Percentiles rank a stretch among this genome's conserved stretches.
Evolutionary conservation across 2,329 filamentous ascomycete species (phyloP).

Genomic region (Claviceps africana): DNA sequence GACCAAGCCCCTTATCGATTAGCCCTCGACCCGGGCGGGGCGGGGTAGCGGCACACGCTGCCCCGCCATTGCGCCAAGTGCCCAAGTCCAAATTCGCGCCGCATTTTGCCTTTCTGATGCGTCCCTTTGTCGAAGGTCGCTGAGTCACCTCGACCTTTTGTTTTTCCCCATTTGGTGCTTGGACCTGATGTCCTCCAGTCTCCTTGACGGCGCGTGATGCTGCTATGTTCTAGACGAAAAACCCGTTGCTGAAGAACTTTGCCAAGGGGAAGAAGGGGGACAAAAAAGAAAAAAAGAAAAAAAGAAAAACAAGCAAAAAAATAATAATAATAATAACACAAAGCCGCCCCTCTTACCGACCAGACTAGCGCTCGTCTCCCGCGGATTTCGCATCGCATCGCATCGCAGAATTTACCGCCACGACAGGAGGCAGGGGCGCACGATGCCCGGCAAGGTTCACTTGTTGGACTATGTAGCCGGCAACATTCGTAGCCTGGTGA

Average conservation of each 20-base stretch:
- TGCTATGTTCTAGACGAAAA: neutral
- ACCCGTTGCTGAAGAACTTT: neutral
- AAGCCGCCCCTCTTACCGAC: neutral
- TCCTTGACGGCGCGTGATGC: neutral
- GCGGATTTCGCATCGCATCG: neutral
- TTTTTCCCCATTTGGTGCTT: neutral
- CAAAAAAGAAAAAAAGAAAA: too few species aligned
- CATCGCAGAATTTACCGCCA: neutral
- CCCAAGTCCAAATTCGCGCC: slow-evolving; percentile 3
- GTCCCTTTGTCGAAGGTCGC: neutral
- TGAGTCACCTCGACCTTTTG: neutral
- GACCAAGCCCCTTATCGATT: neutral
- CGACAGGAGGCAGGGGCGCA: slow-evolving; percentile 12
- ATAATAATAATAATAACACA: too few species aligned
- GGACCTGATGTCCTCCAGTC: neutral
- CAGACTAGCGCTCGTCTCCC: neutral
- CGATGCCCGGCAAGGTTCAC: slow-evolving; percentile 59
- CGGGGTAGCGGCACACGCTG: neutral
- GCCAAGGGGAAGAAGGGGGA: too few species aligned
- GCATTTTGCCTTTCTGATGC: neutral
- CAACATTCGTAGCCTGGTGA: slow-evolving; percentile 89
- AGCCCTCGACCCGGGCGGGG: neutral
- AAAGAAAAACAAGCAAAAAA: too few species aligned
- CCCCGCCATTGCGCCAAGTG: slow-evolving; percentile 12
- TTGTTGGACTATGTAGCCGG: slow-evolving; percentile 84